These are phyloP conservation scores for Schizophyllum amplum DNA, from an alignment of 1,284 basidiomycete species.

Conservation along the genomic window DNA sequence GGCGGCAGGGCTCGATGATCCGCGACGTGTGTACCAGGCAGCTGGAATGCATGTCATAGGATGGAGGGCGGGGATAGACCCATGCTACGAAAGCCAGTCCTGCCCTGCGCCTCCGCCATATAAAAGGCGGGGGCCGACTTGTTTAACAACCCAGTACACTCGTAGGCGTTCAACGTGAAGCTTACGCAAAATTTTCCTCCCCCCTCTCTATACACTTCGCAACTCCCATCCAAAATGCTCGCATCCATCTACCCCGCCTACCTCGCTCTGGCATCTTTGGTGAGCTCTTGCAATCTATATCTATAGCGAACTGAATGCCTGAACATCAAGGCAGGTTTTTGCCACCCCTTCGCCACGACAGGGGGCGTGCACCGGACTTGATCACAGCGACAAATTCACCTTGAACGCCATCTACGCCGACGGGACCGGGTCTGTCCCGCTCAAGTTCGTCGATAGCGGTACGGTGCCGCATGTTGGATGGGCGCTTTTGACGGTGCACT, in stretches of 20 bases:
- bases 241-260: no score
- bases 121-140: no score
- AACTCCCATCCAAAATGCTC: no score
- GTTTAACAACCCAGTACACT: no score
- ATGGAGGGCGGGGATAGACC: background rate
- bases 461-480: background rate
- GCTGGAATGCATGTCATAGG: background rate
- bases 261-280: no score
- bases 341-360: background rate
- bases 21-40: background rate
- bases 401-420: background rate
- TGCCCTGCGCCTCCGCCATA: background rate
- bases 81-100: background rate
- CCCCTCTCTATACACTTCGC: background rate
- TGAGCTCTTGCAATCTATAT: no score
- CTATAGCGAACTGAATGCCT: no score
- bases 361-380: background rate
- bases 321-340: background rate
- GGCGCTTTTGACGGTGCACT: background rate
- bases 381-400: background rate
- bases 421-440: background rate
- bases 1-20: background rate
- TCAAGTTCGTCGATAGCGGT: background rate
- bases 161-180: no score
- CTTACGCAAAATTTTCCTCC: background rate